A percentile compares a stretch with the other conserved stretches of the same genome.
phyloP scores from a whole-genome alignment of 306 rosid genomes.

The Purshia tridentata region DNA sequence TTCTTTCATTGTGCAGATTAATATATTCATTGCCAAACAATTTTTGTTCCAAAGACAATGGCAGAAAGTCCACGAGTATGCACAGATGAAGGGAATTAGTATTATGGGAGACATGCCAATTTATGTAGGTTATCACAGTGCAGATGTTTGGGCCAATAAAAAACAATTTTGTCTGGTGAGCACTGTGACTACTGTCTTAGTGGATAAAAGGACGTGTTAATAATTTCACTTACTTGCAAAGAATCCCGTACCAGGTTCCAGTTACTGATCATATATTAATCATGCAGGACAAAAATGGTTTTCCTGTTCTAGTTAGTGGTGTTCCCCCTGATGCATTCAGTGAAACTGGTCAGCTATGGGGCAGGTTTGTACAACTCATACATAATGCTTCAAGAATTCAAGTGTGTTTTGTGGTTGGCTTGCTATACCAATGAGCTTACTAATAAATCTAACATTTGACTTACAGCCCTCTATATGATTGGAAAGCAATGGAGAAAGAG shows the following conservation, averaged over 20 bases:
- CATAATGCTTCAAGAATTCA: background rate
- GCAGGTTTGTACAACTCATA: constrained; percentile 49
- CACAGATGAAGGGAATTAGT: constrained; percentile 64
- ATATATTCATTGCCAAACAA: constrained; percentile 76
- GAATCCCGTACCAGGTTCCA: constrained; percentile 16
- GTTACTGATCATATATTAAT: constrained; percentile 27
- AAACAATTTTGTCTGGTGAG: constrained; percentile 80
- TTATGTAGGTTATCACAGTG: constrained; percentile 97
- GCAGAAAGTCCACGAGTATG: constrained; percentile 79
- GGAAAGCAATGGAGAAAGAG: constrained; percentile 94
- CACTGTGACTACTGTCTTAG: constrained; percentile 43
- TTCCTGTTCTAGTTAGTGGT: constrained; percentile 88
- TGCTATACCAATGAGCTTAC: constrained; percentile 21
- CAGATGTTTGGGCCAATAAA: constrained; percentile 98
- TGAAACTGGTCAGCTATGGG: constrained; percentile 98
- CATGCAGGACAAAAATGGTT: constrained; percentile 75
- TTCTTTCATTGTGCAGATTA: constrained; percentile 60
- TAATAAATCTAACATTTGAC: constrained; percentile 31
- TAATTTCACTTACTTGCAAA: constrained; percentile 16
- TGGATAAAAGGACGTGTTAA: constrained; percentile 20
- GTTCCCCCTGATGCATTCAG: constrained; percentile 98
- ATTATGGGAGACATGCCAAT: constrained; percentile 99
- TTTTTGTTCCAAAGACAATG: constrained; percentile 97
- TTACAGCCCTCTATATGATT: constrained; percentile 86
- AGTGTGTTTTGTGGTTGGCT: background rate